Conservation (phyloP, 2,329 filamentous ascomycete genomes). For the Scytalidium sp. region DNA sequence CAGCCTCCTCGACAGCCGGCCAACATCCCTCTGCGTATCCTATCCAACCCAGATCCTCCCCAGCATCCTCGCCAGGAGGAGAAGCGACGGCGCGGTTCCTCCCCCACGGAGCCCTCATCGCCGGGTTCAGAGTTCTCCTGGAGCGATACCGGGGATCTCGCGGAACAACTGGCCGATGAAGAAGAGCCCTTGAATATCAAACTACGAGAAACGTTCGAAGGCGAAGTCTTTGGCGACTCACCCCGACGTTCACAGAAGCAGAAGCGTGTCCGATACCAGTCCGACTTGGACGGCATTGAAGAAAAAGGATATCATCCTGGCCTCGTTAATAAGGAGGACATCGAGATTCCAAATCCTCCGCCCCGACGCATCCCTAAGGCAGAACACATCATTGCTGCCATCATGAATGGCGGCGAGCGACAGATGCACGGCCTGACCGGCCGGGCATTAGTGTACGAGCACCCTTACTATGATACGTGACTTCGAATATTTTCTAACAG, state of each 20-base stretch:
- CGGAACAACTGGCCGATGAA: constrained; percentile 81
- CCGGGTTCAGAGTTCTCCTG: constrained; percentile 72
- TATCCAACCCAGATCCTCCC: constrained; percentile 49
- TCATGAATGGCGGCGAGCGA: constrained; percentile 80
- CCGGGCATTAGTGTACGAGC: constrained; percentile 81
- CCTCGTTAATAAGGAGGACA: constrained; percentile 65
- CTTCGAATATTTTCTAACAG: constrained; percentile 7
- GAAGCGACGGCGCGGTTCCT: constrained; percentile 37
- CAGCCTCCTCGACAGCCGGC: constrained; percentile 65
- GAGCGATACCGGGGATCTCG: constrained; percentile 93
- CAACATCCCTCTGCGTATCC: constrained; percentile 83
- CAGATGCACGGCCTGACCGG: constrained; percentile 90
- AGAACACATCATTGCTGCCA: constrained; percentile 70
- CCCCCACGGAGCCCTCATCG: constrained; percentile 52
- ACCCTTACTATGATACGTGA: constrained; percentile 8
- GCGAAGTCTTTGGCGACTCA: constrained; percentile 49
- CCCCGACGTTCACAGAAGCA: constrained; percentile 43
- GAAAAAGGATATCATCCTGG: constrained; percentile 34
- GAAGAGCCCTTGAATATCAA: constrained; percentile 77
- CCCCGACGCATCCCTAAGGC: constrained; percentile 61
- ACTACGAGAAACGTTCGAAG: constrained; percentile 64
- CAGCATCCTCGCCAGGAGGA: constrained; percentile 38
- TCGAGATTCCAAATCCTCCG: constrained; percentile 71
- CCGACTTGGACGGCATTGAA: constrained; percentile 36
- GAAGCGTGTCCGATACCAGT: constrained; percentile 70